A percentile compares a stretch with the other conserved stretches of the same genome.
phyloP scores from a whole-genome alignment of 176 grass and related monocot species.

The Phyllostachys edulis region DNA sequence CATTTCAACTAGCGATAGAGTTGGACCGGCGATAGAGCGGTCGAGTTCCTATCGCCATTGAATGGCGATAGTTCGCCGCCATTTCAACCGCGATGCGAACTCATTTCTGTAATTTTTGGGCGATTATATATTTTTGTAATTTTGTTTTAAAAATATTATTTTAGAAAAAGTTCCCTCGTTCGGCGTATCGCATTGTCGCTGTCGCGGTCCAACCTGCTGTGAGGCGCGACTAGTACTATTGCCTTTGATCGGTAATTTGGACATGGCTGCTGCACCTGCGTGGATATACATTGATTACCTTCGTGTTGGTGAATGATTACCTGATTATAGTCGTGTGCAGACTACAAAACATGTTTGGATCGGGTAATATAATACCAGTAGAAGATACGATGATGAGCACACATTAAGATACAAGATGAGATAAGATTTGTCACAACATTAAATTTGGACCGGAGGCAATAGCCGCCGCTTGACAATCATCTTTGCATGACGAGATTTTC shows the following conservation, averaged over 20 bases:
- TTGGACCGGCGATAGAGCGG: too few species aligned
- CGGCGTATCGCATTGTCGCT: background rate
- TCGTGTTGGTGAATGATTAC: background rate
- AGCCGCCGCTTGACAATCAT: background rate
- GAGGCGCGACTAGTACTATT: background rate
- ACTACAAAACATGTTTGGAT: background rate
- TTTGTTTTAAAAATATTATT: too few species aligned
- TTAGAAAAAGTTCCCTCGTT: too few species aligned
- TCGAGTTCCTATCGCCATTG: too few species aligned
- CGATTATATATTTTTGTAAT: too few species aligned
- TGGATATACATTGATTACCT: background rate
- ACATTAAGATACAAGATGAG: background rate
- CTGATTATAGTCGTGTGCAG: background rate
- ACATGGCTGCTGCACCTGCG: background rate
- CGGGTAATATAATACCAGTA: background rate
- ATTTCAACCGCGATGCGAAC: too few species aligned
- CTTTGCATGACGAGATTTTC: background rate
- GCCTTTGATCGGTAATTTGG: conserved; percentile 24
- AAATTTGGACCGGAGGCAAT: background rate
- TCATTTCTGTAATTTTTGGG: too few species aligned
- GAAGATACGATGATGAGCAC: background rate
- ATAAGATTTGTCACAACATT: background rate
- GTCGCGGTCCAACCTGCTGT: too few species aligned
- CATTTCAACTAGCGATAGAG: too few species aligned
- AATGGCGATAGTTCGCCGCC: too few species aligned